Conservation (phyloP, 768 basidiomycete genomes). For the Boletus subcaerulescens region DNA sequence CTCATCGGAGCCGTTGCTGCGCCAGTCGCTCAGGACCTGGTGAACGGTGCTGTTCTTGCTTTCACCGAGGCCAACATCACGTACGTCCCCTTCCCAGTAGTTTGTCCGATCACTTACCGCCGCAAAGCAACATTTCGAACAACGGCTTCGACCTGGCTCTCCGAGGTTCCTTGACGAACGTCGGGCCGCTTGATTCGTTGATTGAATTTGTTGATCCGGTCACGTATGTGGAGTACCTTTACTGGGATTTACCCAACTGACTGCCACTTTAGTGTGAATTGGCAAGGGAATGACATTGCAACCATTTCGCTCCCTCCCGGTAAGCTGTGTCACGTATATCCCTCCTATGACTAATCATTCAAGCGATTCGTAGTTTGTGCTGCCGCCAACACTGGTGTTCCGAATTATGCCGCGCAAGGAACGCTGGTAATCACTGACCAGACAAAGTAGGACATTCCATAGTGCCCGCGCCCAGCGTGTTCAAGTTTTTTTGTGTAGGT, state of each 20-base stretch:
- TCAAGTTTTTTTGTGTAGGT: constrained; percentile 34
- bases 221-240: constrained; percentile 37
- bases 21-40: constrained; percentile 62
- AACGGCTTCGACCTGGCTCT: constrained; percentile 62
- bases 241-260: background rate
- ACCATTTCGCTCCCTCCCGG: constrained; percentile 59
- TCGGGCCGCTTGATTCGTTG: constrained; percentile 66
- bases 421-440: constrained; percentile 55
- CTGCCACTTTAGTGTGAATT: constrained; percentile 46
- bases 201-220: constrained; percentile 66
- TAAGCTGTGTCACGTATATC: constrained; percentile 20
- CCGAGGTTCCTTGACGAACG: constrained; percentile 55
- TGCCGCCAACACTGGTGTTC: constrained; percentile 63
- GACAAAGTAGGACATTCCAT: constrained; percentile 36
- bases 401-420: constrained; percentile 54
- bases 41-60: constrained; percentile 50
- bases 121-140: constrained; percentile 51
- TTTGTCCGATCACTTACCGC: constrained; percentile 49
- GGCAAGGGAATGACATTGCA: constrained; percentile 63
- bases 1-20: constrained; percentile 71
- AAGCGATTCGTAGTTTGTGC: constrained; percentile 50
- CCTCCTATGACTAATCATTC: background rate
- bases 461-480: background rate
- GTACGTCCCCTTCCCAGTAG: constrained; percentile 26
- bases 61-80: constrained; percentile 61